A percentile compares a stretch with the other conserved stretches of the same genome.
phyloP scores from a whole-genome alignment of 2,329 filamentous ascomycete species.

The Monilinia laxa region DNA sequence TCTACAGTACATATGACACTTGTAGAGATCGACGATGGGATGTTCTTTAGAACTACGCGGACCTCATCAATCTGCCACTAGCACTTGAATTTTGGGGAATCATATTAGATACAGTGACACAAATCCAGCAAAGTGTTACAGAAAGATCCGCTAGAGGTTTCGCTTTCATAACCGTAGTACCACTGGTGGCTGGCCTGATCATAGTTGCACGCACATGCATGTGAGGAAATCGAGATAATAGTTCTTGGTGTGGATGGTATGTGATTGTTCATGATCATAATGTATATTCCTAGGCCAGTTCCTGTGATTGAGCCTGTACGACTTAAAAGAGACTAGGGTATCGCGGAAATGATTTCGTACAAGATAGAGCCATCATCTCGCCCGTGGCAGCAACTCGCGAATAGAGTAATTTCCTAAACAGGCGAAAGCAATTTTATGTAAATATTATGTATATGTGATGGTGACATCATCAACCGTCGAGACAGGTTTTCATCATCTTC shows the following conservation, averaged over 20 bases:
- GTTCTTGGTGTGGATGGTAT: neutral
- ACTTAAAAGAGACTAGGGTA: neutral
- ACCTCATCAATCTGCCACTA: constrained; percentile 3
- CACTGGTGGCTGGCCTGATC: neutral
- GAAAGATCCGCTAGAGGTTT: neutral
- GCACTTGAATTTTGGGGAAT: neutral
- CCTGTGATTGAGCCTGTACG: neutral
- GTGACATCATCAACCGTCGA: constrained; percentile 22
- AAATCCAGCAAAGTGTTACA: neutral
- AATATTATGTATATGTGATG: constrained; percentile 1
- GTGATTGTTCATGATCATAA: neutral
- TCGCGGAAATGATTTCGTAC: neutral
- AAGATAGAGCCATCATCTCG: neutral
- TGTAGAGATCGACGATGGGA: constrained; percentile 7
- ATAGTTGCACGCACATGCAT: constrained; percentile 11
- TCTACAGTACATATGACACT: neutral
- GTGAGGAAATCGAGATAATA: neutral
- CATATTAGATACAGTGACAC: neutral
- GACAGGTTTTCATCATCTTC: constrained; percentile 88
- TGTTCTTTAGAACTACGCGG: constrained; percentile 6
- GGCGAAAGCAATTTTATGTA: neutral
- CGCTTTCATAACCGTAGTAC: neutral
- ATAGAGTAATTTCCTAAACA: neutral
- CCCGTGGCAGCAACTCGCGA: neutral
- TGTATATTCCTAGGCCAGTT: neutral